Conservation (phyloP, 805 yeast species). For the Tetrapisispora namnaoensis region DNA sequence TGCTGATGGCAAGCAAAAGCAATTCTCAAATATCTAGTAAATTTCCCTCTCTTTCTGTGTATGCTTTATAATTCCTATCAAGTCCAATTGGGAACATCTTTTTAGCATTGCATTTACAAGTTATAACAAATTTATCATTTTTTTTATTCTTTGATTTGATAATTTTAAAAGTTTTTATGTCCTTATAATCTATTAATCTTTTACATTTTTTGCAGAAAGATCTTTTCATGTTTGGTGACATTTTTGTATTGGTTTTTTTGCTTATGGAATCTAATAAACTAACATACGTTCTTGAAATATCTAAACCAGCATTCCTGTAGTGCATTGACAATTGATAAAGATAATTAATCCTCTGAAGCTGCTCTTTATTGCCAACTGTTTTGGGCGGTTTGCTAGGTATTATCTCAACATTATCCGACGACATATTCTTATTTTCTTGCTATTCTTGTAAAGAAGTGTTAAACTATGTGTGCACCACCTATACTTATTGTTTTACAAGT, state of each 20-base stretch:
- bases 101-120: constrained; percentile 43
- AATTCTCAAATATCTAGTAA: constrained; percentile 2
- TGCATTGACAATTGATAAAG: constrained; percentile 45
- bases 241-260: constrained; percentile 54
- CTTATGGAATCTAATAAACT: constrained; percentile 50
- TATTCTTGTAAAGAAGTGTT: too few relatives aligned
- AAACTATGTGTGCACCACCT: too few relatives aligned
- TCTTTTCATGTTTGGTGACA: constrained; percentile 59
- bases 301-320: constrained; percentile 13
- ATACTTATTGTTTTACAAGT: too few relatives aligned
- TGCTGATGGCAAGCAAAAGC: too few relatives aligned
- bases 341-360: constrained; percentile 48
- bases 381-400: constrained; percentile 29
- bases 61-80: constrained; percentile 35
- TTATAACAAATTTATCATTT: constrained; percentile 40
- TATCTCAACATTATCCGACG: constrained; percentile 14
- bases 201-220: constrained; percentile 60
- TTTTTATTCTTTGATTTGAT: constrained; percentile 24
- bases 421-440: background rate
- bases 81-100: constrained; percentile 59
- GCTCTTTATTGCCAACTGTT: constrained; percentile 43
- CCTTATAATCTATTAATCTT: constrained; percentile 28
- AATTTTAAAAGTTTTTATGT: background rate
- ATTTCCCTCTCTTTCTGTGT: constrained; percentile 17
- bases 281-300: constrained; percentile 47